phyloP scores from a whole-genome alignment of 768 basidiomycete genomes.

The Terana coerulea region DNA sequence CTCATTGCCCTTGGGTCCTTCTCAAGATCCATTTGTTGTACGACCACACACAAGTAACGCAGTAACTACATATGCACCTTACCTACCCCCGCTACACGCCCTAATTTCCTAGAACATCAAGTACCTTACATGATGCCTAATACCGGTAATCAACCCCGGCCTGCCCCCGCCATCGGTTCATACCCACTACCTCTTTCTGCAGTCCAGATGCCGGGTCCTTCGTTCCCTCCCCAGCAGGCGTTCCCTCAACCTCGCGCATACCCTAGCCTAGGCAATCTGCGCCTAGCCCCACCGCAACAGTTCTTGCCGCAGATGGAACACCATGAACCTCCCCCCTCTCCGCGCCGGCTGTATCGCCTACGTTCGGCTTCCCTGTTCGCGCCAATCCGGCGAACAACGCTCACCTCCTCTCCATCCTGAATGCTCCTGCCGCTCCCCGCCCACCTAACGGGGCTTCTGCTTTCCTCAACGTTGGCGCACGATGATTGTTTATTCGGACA shows the following conservation, averaged over 20 bases:
- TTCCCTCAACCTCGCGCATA: neutral
- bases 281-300: slow-evolving; percentile 6
- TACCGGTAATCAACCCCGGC: slow-evolving; percentile 28
- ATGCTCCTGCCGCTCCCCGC: slow-evolving; percentile 22
- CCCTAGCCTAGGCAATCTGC: slow-evolving; percentile 5
- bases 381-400: slow-evolving; percentile 19
- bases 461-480: slow-evolving; percentile 11
- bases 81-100: slow-evolving; percentile 25
- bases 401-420: slow-evolving; percentile 28
- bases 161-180: slow-evolving; percentile 6
- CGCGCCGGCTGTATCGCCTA: slow-evolving; percentile 8
- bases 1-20: slow-evolving; percentile 13
- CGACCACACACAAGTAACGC: slow-evolving; percentile 36
- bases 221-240: neutral
- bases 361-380: slow-evolving; percentile 8
- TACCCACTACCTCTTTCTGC: neutral
- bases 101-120: slow-evolving; percentile 51
- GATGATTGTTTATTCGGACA: neutral
- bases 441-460: slow-evolving; percentile 14
- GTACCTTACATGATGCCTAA: slow-evolving; percentile 37
- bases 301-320: slow-evolving; percentile 8
- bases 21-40: slow-evolving; percentile 27
- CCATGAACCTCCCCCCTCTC: slow-evolving; percentile 13
- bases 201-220: neutral
- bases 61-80: slow-evolving; percentile 21